These are phyloP conservation scores for Acarospora socialis DNA, from an alignment of 2,329 filamentous ascomycete genomes.

Conservation along the genomic window DNA sequence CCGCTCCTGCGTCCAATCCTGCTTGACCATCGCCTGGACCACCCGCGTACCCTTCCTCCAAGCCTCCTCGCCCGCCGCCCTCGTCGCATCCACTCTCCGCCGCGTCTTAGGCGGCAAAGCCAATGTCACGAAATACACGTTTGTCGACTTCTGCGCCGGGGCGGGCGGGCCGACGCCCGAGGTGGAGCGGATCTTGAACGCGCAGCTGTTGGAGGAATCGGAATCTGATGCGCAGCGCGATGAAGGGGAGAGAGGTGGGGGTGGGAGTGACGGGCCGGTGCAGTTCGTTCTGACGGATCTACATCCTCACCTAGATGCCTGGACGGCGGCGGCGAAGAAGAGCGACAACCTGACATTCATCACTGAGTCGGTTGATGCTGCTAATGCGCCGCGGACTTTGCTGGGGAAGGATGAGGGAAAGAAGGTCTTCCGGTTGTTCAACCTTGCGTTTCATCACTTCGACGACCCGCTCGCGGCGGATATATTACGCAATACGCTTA, in stretches of 20 bases:
- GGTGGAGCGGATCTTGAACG: conserved; percentile 48
- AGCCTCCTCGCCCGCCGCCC: conserved; percentile 40
- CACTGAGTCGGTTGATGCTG: conserved; percentile 48
- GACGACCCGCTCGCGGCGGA: conserved; percentile 21
- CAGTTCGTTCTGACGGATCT: conserved; percentile 53
- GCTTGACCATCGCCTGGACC: conserved; percentile 50
- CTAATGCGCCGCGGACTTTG: conserved; percentile 40
- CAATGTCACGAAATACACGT: conserved; percentile 39
- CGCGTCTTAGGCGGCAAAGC: conserved; percentile 39
- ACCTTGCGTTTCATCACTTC: conserved; percentile 66
- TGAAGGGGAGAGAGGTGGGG: conserved; percentile 7
- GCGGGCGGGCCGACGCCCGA: conserved; percentile 55
- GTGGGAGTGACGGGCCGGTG: conserved; percentile 25
- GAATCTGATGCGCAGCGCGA: conserved; percentile 11
- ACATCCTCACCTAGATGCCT: conserved; percentile 48
- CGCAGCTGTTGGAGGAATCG: conserved; percentile 18
- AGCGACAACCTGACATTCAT: conserved; percentile 48
- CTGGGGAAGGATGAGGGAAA: conserved; percentile 26
- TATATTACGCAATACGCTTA: conserved; percentile 2
- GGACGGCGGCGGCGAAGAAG: conserved; percentile 38
- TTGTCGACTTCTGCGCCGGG: conserved; percentile 65
- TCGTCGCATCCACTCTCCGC: conserved; percentile 45
- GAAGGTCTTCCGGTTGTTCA: conserved; percentile 54
- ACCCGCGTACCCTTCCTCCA: conserved; percentile 45
- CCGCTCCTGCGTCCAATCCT: conserved; percentile 39